phyloP scores from a whole-genome alignment of 805 yeast species.

The Candida oleophila region DNA sequence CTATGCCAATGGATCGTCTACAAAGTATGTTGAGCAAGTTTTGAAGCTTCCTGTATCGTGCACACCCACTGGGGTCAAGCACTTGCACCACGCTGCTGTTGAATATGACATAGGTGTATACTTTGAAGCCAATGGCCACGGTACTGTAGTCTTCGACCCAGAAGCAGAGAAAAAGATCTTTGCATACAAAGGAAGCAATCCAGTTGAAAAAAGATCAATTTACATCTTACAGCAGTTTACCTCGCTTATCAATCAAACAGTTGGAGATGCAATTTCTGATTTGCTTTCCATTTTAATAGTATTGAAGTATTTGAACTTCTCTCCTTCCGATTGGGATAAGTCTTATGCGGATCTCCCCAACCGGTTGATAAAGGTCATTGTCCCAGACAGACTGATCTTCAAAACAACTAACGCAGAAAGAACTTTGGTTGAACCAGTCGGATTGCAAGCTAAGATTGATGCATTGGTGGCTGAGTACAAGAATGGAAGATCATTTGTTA shows the following conservation, averaged over 20 bases:
- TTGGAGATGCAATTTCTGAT: constrained; percentile 98
- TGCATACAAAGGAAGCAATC: constrained; percentile 24
- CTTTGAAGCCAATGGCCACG: constrained; percentile 99
- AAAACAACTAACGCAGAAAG: constrained; percentile 91
- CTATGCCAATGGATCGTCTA: constrained; percentile 93
- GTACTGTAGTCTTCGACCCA: constrained; percentile 82
- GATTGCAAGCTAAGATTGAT: constrained; percentile 75
- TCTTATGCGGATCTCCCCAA: constrained; percentile 87
- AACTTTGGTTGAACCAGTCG: constrained; percentile 69
- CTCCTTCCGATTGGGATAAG: constrained; percentile 71
- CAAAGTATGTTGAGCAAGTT: constrained; percentile 59
- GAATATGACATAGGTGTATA: constrained; percentile 88
- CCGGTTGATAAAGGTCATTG: constrained; percentile 74
- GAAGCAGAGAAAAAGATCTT: constrained; percentile 38
- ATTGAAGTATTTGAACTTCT: constrained; percentile 51
- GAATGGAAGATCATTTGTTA: constrained; percentile 82
- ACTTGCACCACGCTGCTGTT: constrained; percentile 88
- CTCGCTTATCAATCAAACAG: constrained; percentile 87
- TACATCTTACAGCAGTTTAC: constrained; percentile 58
- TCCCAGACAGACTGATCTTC: constrained; percentile 76
- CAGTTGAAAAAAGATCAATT: constrained; percentile 50
- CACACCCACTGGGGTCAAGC: constrained; percentile 96
- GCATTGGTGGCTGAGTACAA: constrained; percentile 51
- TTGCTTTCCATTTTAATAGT: constrained; percentile 74
- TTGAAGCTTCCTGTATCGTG: constrained; percentile 78